Base-by-base conservation (phyloP, 148 eudicot species). In the Silene latifolia region DNA sequence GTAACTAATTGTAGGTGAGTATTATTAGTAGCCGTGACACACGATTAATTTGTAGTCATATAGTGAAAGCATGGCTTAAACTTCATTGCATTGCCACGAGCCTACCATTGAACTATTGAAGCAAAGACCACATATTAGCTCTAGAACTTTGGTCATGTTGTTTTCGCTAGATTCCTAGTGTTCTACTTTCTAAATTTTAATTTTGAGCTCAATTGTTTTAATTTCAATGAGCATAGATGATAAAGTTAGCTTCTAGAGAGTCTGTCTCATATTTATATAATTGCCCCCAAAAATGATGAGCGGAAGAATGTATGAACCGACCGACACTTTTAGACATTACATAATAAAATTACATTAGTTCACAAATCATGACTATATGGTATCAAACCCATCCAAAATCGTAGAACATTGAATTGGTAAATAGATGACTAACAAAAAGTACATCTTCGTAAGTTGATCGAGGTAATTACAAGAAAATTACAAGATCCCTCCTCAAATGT, bases 371-470 rank as follows among this genome's bases (percentile, higher is more conserved):
- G 3, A 3, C 29, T 27, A 27, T 27, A 27, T 27, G n/a, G 29
- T 27, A 27, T 27, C 29, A 27, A 27, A 1, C 17, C 48, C 39
- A 6, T 32, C 9, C 39, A 67, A 67, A 67, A 47, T 18, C 63
- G 59, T 69, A 25, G 21, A 69, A 69, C n/a, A 14, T 68, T 69
- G 35, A 51, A 69, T 48, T 14, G 53, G 53, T 69, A 51, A 14
- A 24, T 69, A 60, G 24, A 35, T 73, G 76, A 42, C 60, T 54
- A 20, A 21, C 59, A 69, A 69, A 69, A 69, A 48, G 12, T 69
- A 69, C 60, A 69, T 69, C 72, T 39, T n/a, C 1, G 46, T 29
- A 63, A 59, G 67, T 29, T 63, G 67, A 25, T 15, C 42, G n/a
- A 63, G 44, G 7, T 20, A 65, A 23, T 35, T 1, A 35, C 46